Evolutionary conservation across 805 yeast species (phyloP).

Genomic region (Cyberlindnera suaveolens): DNA sequence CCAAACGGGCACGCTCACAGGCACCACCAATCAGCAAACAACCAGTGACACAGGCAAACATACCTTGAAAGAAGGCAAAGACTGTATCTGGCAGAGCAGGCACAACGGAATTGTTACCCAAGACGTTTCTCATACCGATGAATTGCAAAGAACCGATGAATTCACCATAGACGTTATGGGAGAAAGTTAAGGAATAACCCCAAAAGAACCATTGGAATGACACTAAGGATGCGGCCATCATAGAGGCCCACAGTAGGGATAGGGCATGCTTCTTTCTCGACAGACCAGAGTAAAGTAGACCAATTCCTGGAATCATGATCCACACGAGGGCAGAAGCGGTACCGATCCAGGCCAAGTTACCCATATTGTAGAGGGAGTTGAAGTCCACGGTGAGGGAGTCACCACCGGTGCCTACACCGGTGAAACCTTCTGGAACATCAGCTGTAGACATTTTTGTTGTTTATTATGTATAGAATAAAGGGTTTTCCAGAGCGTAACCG

Average conservation of each 20-base stretch:
- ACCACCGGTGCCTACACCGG: constrained; percentile 72
- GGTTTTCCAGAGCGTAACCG: too few relatives aligned
- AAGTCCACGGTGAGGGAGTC: constrained; percentile 68
- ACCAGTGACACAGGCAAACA: constrained; percentile 93
- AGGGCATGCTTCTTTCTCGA: constrained; percentile 95
- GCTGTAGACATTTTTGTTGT: constrained; percentile 8
- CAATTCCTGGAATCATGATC: constrained; percentile 96
- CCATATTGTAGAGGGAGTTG: constrained; percentile 62
- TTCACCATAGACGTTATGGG: constrained; percentile 52
- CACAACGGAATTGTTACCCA: constrained; percentile 72
- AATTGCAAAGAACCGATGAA: constrained; percentile 79
- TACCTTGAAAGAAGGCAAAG: constrained; percentile 89
- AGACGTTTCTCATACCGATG: constrained; percentile 73
- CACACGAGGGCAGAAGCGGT: constrained; percentile 77
- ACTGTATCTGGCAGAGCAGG: constrained; percentile 80
- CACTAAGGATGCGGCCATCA: constrained; percentile 80
- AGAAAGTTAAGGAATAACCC: constrained; percentile 90
- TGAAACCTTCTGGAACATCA: constrained; percentile 35
- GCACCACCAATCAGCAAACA: constrained; percentile 97
- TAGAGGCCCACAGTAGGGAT: constrained; percentile 87
- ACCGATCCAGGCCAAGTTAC: constrained; percentile 84
- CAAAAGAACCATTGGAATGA: constrained; percentile 97
- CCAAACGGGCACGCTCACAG: constrained; percentile 92
- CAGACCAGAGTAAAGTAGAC: constrained; percentile 86
- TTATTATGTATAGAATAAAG: not conserved